Evolutionary conservation across 176 grass and related monocot species (phyloP).

Genomic region (Neostapfia colusana): DNA sequence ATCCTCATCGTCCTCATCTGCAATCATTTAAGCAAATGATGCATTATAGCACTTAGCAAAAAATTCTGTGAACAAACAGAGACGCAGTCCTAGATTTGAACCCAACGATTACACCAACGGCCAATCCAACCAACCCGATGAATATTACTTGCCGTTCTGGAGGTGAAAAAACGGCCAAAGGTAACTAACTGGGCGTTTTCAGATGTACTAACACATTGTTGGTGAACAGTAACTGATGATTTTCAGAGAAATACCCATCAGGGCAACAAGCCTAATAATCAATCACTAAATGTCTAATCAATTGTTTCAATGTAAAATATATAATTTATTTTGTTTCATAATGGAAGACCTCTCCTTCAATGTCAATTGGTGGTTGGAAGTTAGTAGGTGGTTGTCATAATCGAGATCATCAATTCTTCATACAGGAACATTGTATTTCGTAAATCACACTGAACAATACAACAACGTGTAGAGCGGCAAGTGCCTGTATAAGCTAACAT

Average conservation of each 20-base stretch:
- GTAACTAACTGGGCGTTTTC: background rate
- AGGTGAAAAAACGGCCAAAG: background rate
- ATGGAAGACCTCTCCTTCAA: background rate
- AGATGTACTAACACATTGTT: background rate
- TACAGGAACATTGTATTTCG: background rate
- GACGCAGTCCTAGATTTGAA: background rate
- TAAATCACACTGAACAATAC: background rate
- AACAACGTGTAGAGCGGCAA: background rate
- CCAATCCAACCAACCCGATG: background rate
- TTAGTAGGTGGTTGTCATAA: constrained; percentile 13
- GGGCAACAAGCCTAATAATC: background rate
- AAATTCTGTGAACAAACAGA: constrained; percentile 6
- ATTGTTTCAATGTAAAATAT: background rate
- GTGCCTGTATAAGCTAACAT: constrained; percentile 13
- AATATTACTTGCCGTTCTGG: background rate
- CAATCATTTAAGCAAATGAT: constrained; percentile 27
- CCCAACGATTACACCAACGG: background rate
- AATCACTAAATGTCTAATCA: background rate
- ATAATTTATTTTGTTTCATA: constrained; percentile 14
- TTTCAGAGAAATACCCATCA: background rate
- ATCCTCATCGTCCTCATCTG: constrained; percentile 82
- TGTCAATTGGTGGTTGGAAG: constrained; percentile 12
- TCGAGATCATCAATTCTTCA: constrained; percentile 22
- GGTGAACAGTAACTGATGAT: background rate
- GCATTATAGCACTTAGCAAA: constrained; percentile 19